Percentiles rank a stretch among this genome's conserved stretches.
These are phyloP conservation scores for Ceratocystis lukuohia DNA, from an alignment of 2,329 filamentous ascomycete genomes.

Conservation along the genomic window DNA sequence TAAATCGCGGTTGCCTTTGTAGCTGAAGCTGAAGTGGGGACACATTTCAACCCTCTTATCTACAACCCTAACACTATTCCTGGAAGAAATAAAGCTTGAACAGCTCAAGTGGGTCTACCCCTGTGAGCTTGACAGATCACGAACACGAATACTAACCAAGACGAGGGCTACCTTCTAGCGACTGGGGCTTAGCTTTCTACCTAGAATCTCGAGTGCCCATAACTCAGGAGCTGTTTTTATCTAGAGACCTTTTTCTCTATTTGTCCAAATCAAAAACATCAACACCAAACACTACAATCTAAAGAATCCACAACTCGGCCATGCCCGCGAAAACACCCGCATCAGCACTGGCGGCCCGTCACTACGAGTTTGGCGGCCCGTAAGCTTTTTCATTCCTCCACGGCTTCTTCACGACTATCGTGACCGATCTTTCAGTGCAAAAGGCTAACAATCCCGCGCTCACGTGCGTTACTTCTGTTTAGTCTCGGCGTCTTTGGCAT, in stretches of 20 bases:
- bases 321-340: conserved; percentile 21
- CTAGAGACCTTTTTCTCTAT: not conserved
- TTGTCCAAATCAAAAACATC: not conserved
- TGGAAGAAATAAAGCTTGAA: not conserved
- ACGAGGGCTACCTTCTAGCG: not conserved
- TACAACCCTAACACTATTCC: not conserved
- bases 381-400: conserved; percentile 25
- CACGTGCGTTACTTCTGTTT: not conserved
- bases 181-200: not conserved
- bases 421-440: not conserved
- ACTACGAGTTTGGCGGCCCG: conserved; percentile 42
- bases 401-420: too few species aligned
- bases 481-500: conserved; percentile 67
- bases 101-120: not conserved
- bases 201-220: not conserved
- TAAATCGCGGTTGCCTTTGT: not conserved
- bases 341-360: conserved; percentile 27
- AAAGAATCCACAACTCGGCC: not conserved
- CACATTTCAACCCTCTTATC: not conserved
- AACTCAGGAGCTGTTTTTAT: not conserved
- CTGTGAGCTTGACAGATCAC: not conserved
- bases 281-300: not conserved
- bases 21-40: too few species aligned
- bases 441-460: not conserved
- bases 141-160: not conserved